Conservation (phyloP, 1,139 yeast species). For the Pneumocystis murina region DNA sequence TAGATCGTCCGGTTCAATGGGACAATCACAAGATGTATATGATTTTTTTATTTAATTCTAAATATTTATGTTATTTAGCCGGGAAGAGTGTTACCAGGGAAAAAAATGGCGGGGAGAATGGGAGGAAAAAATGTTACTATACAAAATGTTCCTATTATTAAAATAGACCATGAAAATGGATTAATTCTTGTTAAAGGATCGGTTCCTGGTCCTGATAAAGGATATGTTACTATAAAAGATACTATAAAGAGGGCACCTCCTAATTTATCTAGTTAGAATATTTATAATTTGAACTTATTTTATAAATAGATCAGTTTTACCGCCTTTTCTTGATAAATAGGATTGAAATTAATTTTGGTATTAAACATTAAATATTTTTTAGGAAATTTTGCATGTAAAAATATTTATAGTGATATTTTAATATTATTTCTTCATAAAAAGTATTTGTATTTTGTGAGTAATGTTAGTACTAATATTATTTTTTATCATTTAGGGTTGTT, state of each 20-base stretch:
- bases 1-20: conserved; percentile 95
- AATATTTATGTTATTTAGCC: conserved; percentile 53
- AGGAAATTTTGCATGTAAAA: not conserved
- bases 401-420: not conserved
- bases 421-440: not conserved
- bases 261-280: not conserved
- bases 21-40: conserved; percentile 32
- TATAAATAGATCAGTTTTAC: too few species aligned
- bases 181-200: conserved; percentile 75
- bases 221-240: conserved; percentile 63
- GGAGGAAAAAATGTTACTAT: conserved; percentile 64
- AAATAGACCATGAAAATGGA: conserved; percentile 68
- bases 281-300: not conserved
- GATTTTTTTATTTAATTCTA: not conserved
- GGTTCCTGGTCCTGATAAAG: conserved; percentile 77
- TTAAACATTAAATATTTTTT: not conserved
- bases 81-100: conserved; percentile 91
- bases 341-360: not conserved
- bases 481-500: not conserved
- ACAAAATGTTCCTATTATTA: conserved; percentile 61
- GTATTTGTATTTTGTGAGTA: not conserved
- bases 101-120: conserved; percentile 97
- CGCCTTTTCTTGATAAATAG: too few species aligned
- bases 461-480: not conserved
- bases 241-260: conserved; percentile 35